Conservation (phyloP, 2,329 filamentous ascomycete species). For the Verticillium klebahnii region DNA sequence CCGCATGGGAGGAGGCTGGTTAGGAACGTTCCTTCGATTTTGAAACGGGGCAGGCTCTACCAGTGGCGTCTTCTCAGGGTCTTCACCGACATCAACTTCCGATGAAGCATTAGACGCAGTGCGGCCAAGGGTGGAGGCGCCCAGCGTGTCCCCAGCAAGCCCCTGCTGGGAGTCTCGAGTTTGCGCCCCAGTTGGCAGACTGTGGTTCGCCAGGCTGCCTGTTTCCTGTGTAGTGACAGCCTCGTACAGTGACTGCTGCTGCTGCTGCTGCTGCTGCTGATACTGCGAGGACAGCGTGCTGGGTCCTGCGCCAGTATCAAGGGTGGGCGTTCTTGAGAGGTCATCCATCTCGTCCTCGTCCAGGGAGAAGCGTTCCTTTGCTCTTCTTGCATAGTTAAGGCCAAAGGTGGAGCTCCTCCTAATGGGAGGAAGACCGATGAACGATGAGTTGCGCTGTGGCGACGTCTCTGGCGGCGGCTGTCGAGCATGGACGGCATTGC, state of each 20-base stretch:
- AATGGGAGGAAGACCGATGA: slow-evolving; percentile 55
- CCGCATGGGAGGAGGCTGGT: slow-evolving; percentile 18
- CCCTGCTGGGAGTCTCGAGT: background rate
- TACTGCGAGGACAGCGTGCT: background rate
- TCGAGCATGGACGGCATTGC: slow-evolving; percentile 4
- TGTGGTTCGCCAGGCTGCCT: background rate
- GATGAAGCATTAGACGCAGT: background rate
- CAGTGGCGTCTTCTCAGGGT: slow-evolving; percentile 2
- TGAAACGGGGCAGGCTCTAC: background rate
- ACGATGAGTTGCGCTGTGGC: slow-evolving; percentile 44
- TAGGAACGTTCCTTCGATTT: slow-evolving; percentile 1
- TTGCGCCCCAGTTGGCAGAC: background rate
- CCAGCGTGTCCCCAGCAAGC: background rate
- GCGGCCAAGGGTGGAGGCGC: background rate
- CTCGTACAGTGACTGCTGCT: background rate
- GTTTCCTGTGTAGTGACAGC: background rate
- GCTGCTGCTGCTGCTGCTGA: background rate
- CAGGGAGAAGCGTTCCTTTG: slow-evolving; percentile 24
- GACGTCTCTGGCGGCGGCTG: slow-evolving; percentile 1
- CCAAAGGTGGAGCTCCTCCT: slow-evolving; percentile 54
- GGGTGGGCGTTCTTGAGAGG: background rate
- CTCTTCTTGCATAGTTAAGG: slow-evolving; percentile 28
- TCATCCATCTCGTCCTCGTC: slow-evolving; percentile 28
- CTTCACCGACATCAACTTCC: slow-evolving; percentile 1
- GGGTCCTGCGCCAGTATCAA: slow-evolving; percentile 1